Base-by-base conservation (phyloP, 176 grass and related monocot species). In the Rhynchospora tenuis region DNA sequence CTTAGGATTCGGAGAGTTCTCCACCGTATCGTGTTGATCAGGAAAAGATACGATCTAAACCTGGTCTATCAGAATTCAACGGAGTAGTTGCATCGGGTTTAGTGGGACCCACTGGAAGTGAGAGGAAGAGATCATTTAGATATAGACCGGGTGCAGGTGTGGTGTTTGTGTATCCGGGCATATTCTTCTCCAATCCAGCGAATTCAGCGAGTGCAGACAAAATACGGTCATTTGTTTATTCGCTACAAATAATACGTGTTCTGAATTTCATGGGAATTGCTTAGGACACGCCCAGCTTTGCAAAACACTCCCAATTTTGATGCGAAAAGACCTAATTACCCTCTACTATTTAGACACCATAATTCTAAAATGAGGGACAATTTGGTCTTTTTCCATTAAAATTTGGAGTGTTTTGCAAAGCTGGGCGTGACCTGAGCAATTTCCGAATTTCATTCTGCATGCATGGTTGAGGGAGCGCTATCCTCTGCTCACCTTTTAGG, bases 191-290 rank as follows among this genome's bases (percentile, higher is more conserved):
- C 56, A 75, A 75, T 76, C 72, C 48, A 81, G 78, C 57, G 31
- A 26, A 81, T 63, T 60, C 33, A 81, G 78, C 15, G 2, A 46
- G 54, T 60, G 44, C 9, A 57, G 45, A 80, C 28, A 42, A 80
- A 12, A 80, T 61, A 80, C 52, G 54, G 2, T 11, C 11, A 38
- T 29, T 80, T 80, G 27, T 61, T 61, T 80, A 61, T 58, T 76
- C 48, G 24, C 23, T 28, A 50, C 9, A 38, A 38, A 2, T 38
- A 76, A 50, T 54, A 76, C 48, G 48, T 28, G 72, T 54, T 28
- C 20, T 76, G 72, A 76, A 76, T 76, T 50, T 76, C 46, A 64
- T 64, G 61, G n/a, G n/a, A n/a, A n/a, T n/a, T n/a, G n/a, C n/a
- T n/a, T n/a, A n/a, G n/a, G n/a, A n/a, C n/a, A n/a, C n/a, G n/a